These are phyloP conservation scores for Cunninghamia lanceolata DNA, from an alignment of 75 land plant species.

Conservation along the genomic window DNA sequence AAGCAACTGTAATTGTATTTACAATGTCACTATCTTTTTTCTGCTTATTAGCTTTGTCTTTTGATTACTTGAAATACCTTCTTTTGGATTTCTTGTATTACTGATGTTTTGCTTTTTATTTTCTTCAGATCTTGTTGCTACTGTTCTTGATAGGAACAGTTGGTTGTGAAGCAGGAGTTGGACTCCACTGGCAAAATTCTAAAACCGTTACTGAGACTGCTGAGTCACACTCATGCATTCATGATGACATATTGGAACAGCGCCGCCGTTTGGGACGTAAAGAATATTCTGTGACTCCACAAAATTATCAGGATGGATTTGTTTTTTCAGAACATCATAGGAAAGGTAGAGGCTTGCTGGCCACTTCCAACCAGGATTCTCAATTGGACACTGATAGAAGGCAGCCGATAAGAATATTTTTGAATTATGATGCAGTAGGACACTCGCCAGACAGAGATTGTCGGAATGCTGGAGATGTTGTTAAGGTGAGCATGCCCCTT, in stretches of 20 bases:
- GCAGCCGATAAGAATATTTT: conserved; percentile 86
- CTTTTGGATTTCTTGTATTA: not conserved
- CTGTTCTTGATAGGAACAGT: conserved; percentile 23
- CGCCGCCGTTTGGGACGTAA: conserved; percentile 67
- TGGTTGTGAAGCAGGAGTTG: conserved; percentile 18
- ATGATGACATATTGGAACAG: conserved; percentile 83
- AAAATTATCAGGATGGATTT: conserved; percentile 53
- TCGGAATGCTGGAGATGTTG: conserved; percentile 69
- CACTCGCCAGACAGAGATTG: conserved; percentile 94
- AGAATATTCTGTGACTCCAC: conserved; percentile 80
- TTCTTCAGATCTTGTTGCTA: conserved; percentile 45
- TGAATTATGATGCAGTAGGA: conserved; percentile 99
- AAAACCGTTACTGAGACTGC: conserved; percentile 20
- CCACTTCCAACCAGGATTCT: conserved; percentile 18
- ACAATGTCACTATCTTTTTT: not conserved
- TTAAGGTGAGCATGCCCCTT: conserved; percentile 53
- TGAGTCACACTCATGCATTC: conserved; percentile 92
- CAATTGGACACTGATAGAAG: conserved; percentile 28
- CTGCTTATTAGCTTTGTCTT: not conserved
- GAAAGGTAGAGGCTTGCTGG: conserved; percentile 66
- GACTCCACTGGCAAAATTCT: conserved; percentile 15
- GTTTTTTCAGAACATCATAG: conserved; percentile 14
- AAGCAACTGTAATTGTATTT: not conserved
- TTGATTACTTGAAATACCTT: not conserved
- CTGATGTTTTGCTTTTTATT: conserved; percentile 1